Conservation (phyloP, 139 green algal species). For the Desmodesmus armatus region DNA sequence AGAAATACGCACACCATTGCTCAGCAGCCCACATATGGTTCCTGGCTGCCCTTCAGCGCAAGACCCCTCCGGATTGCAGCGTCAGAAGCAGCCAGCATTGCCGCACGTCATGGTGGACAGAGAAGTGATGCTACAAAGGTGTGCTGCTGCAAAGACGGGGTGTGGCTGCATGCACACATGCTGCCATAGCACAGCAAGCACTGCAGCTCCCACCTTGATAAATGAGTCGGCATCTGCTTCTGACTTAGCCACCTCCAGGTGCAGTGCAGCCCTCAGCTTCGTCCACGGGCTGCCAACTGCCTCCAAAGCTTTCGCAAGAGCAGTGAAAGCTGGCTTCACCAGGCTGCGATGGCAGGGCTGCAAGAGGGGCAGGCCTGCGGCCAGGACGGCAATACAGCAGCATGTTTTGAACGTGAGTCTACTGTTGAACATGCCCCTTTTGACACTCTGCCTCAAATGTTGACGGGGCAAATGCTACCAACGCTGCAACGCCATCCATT, state of each 20-base stretch:
- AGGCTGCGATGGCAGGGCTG: conserved; percentile 53
- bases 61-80: no score
- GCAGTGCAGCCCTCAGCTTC: conserved; percentile 61
- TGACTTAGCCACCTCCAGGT: conserved; percentile 72
- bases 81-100: not conserved
- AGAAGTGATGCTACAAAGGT: not conserved
- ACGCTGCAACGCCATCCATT: no score
- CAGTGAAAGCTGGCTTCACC: conserved; percentile 63
- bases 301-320: conserved; percentile 65
- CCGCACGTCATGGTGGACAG: not conserved
- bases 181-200: not conserved
- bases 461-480: no score
- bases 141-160: not conserved
- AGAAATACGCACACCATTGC: not conserved
- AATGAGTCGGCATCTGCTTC: conserved; percentile 66
- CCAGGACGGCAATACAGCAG: not conserved
- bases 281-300: conserved; percentile 59
- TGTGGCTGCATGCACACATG: not conserved
- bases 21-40: not conserved
- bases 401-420: no score
- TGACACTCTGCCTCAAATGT: not conserved
- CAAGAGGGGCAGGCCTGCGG: conserved; percentile 65
- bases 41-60: no score
- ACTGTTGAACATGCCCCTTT: not conserved
- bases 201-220: conserved; percentile 57